Percentiles rank a stretch among this genome's conserved stretches.
phyloP scores from a whole-genome alignment of 148 eudicot species.

The Selenicereus undatus region DNA sequence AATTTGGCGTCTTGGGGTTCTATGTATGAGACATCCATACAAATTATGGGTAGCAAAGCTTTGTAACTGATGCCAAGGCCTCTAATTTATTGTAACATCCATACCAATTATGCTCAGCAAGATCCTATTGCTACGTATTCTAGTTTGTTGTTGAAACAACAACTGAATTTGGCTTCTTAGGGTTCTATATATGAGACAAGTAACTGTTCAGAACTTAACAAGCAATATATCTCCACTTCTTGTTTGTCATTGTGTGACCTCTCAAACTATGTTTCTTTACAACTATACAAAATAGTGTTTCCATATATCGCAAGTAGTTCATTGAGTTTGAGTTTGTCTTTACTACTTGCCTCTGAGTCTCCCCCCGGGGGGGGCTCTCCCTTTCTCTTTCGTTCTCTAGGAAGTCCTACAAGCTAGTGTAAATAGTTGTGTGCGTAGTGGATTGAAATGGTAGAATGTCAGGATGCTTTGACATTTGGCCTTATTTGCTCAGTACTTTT shows the following conservation, averaged over 20 bases:
- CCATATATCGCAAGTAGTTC: neutral
- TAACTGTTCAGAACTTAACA: too few relatives aligned
- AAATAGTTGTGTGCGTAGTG: slow-evolving; percentile 22
- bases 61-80: too few relatives aligned
- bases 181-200: too few relatives aligned
- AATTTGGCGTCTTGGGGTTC: too few relatives aligned
- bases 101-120: too few relatives aligned
- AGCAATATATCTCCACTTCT: too few relatives aligned
- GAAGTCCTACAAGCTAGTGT: slow-evolving; percentile 1
- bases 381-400: neutral
- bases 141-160: too few relatives aligned
- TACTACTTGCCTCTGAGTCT: neutral
- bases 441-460: slow-evolving; percentile 37
- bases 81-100: too few relatives aligned
- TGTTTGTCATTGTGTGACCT: neutral
- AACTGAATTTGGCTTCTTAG: too few relatives aligned
- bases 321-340: neutral
- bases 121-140: too few relatives aligned
- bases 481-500: slow-evolving; percentile 22
- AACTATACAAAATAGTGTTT: neutral
- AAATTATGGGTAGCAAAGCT: too few relatives aligned
- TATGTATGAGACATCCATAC: too few relatives aligned
- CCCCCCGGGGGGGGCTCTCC: neutral
- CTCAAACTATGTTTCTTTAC: slow-evolving; percentile 1
- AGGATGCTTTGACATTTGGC: slow-evolving; percentile 25